Conservation (phyloP, 768 basidiomycete species). For the Suillus fuscotomentosus region DNA sequence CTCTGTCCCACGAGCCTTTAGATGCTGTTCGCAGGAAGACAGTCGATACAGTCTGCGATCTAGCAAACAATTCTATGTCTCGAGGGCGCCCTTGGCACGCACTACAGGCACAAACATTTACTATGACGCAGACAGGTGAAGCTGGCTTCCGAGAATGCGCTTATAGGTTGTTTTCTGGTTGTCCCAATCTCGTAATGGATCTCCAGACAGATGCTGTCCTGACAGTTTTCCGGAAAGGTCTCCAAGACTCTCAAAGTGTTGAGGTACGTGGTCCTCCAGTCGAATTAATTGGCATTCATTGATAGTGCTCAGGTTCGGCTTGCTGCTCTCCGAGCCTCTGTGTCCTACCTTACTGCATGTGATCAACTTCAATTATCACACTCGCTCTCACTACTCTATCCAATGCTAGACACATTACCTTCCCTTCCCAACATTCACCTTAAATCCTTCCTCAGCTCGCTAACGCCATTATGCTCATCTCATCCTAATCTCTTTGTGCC, state of each 20-base stretch:
- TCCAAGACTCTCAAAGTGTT: slow-evolving; percentile 64
- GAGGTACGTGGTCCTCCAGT: slow-evolving; percentile 39
- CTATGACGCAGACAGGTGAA: slow-evolving; percentile 46
- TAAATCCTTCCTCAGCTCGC: slow-evolving; percentile 61
- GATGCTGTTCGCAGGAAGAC: slow-evolving; percentile 63
- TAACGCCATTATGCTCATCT: slow-evolving; percentile 69
- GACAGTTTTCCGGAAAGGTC: slow-evolving; percentile 61
- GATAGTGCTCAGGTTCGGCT: slow-evolving; percentile 55
- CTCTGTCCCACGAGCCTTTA: slow-evolving; percentile 60
- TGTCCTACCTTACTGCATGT: slow-evolving; percentile 63
- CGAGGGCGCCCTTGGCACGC: slow-evolving; percentile 83
- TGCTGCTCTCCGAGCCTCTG: slow-evolving; percentile 68
- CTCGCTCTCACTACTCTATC: slow-evolving; percentile 57
- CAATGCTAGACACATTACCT: slow-evolving; percentile 76
- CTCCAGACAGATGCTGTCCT: slow-evolving; percentile 70
- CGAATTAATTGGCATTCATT: slow-evolving; percentile 5
- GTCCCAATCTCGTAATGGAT: slow-evolving; percentile 75
- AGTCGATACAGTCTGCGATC: slow-evolving; percentile 73
- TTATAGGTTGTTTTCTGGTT: slow-evolving; percentile 69
- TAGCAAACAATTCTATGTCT: slow-evolving; percentile 72
- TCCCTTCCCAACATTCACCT: slow-evolving; percentile 52
- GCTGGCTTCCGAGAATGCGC: slow-evolving; percentile 55
- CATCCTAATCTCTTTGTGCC: slow-evolving; percentile 73
- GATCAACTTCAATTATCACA: slow-evolving; percentile 63
- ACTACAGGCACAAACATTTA: slow-evolving; percentile 68